A percentile compares a stretch with the other conserved stretches of the same genome.
Conservation (phyloP, 345 rosid genomes). For the Arabidopsis thaliana region DNA sequence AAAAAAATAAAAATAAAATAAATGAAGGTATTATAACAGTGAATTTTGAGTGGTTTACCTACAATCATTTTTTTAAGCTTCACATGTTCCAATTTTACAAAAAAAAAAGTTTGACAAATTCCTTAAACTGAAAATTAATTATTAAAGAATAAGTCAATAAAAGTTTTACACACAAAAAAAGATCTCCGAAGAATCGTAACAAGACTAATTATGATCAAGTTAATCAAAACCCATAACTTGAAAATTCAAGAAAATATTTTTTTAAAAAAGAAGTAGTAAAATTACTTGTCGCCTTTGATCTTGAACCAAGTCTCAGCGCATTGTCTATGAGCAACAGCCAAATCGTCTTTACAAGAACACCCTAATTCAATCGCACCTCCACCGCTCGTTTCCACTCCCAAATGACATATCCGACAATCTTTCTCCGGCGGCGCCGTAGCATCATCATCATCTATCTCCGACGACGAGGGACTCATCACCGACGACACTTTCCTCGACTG, state of each 20-base stretch:
- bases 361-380: slow-evolving; percentile 79
- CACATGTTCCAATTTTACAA: background rate
- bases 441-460: slow-evolving; percentile 49
- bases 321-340: slow-evolving; percentile 91
- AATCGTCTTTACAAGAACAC: slow-evolving; percentile 92
- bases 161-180: background rate
- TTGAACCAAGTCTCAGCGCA: slow-evolving; percentile 99
- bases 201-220: background rate
- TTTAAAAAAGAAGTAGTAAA: background rate
- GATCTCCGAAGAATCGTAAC: slow-evolving; percentile 12
- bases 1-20: background rate
- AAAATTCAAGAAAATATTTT: background rate
- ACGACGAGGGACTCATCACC: slow-evolving; percentile 48
- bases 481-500: slow-evolving; percentile 49
- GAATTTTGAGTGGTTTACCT: slow-evolving; percentile 14
- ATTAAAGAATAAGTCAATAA: slow-evolving; percentile 10
- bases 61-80: background rate
- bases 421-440: slow-evolving; percentile 64
- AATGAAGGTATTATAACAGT: background rate
- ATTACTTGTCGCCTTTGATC: slow-evolving; percentile 87
- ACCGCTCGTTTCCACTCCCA: slow-evolving; percentile 70
- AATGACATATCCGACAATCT: slow-evolving; percentile 92
- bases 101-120: background rate
- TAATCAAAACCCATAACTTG: background rate
- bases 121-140: background rate